Conservation (phyloP, 2,329 filamentous ascomycete species). For the Colletotrichum incanum region DNA sequence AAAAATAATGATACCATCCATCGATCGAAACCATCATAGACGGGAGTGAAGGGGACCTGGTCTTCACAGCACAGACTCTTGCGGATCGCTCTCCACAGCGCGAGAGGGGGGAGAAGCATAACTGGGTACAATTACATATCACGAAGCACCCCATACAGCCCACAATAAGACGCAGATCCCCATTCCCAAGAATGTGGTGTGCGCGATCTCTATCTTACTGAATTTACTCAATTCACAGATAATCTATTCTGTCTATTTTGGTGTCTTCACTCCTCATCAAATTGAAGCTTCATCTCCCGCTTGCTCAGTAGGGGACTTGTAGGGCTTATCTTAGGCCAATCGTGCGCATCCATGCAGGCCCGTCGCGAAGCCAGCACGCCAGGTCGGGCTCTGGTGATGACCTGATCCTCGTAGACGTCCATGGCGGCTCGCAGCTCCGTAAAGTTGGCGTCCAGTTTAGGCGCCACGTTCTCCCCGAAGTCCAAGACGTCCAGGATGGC, state of each 20-base stretch:
- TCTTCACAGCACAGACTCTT: slow-evolving; percentile 25
- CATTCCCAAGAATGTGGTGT: slow-evolving; percentile 11
- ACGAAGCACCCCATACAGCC: slow-evolving; percentile 7
- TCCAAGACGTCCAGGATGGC: slow-evolving; percentile 67
- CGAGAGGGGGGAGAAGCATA: background rate
- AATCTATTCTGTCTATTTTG: background rate
- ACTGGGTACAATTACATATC: slow-evolving; percentile 17
- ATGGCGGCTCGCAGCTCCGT: slow-evolving; percentile 49
- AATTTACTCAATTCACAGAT: background rate
- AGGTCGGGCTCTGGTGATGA: slow-evolving; percentile 59
- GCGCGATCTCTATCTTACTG: background rate
- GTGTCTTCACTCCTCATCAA: slow-evolving; percentile 48
- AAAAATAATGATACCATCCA: slow-evolving; percentile 3
- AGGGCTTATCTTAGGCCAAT: slow-evolving; percentile 59
- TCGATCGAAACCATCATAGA: background rate
- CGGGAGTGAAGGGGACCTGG: background rate
- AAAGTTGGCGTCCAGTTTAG: slow-evolving; percentile 39
- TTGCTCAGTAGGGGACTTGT: slow-evolving; percentile 57
- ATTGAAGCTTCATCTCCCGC: slow-evolving; percentile 54
- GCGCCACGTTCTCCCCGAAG: slow-evolving; percentile 55
- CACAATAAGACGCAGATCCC: slow-evolving; percentile 22
- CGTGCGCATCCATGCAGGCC: slow-evolving; percentile 70
- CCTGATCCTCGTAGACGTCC: slow-evolving; percentile 60
- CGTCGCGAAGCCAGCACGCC: slow-evolving; percentile 66
- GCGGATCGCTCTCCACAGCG: slow-evolving; percentile 26